phyloP scores from a whole-genome alignment of 2,329 filamentous ascomycete species.

The Thermomyces lanuginosus region DNA sequence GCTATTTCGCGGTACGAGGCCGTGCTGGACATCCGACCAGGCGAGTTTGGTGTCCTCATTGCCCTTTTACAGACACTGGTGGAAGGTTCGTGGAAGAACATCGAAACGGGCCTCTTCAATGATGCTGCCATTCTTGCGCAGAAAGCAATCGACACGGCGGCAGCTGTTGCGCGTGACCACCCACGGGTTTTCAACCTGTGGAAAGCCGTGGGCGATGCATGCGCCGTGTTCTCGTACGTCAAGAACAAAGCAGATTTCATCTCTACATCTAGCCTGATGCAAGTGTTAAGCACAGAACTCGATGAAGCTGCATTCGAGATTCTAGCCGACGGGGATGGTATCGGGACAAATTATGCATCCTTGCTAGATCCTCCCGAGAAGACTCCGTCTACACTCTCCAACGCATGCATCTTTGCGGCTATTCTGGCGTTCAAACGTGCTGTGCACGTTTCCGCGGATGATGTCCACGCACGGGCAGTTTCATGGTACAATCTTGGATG shows the following conservation, averaged over 20 bases:
- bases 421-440: constrained; percentile 81
- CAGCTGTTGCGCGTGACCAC: constrained; percentile 42
- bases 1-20: constrained; percentile 60
- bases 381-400: constrained; percentile 22
- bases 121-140: constrained; percentile 57
- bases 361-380: constrained; percentile 18
- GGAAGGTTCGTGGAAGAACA: constrained; percentile 59
- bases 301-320: constrained; percentile 39
- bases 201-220: constrained; percentile 83
- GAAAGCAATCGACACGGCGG: constrained; percentile 53
- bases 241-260: constrained; percentile 50
- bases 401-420: constrained; percentile 48
- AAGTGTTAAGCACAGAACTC: constrained; percentile 41
- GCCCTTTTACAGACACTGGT: constrained; percentile 76
- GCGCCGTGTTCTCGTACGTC: constrained; percentile 64
- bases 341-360: constrained; percentile 30
- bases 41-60: constrained; percentile 74
- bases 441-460: constrained; percentile 53
- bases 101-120: constrained; percentile 75
- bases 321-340: constrained; percentile 53
- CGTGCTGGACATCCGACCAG: constrained; percentile 50
- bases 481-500: constrained; percentile 94
- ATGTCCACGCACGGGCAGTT: constrained; percentile 80
- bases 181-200: constrained; percentile 78
- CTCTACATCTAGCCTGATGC: constrained; percentile 39